Conservation (phyloP, 495 filamentous ascomycete genomes). For the Trichoderma asperelloides region DNA sequence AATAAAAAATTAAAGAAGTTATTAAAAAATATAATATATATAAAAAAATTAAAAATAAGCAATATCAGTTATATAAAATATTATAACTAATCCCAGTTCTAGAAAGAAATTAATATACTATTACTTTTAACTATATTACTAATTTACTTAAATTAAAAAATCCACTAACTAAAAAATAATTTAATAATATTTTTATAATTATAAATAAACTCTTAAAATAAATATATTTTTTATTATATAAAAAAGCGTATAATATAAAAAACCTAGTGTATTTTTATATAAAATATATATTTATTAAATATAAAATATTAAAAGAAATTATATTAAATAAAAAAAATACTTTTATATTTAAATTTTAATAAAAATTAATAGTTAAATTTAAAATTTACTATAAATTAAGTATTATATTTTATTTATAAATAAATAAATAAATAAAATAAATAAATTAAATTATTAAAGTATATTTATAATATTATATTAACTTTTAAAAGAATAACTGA, state of each 20-base stretch:
- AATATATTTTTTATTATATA: too few relatives aligned
- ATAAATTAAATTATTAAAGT: conserved; percentile 5
- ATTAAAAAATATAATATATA: not conserved
- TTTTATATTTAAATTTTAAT: not conserved
- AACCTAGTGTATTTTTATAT: conserved; percentile 7
- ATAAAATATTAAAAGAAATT: too few relatives aligned
- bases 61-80: not conserved
- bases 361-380: not conserved
- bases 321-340: conserved; percentile 16
- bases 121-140: too few relatives aligned
- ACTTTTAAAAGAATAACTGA: too few relatives aligned
- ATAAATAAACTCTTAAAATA: not conserved
- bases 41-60: not conserved
- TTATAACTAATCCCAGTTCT: too few relatives aligned
- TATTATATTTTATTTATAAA: conserved; percentile 11
- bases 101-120: too few relatives aligned
- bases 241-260: not conserved
- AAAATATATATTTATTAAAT: conserved; percentile 9
- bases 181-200: conserved; percentile 22
- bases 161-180: not conserved
- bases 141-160: too few relatives aligned
- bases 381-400: conserved; percentile 17
- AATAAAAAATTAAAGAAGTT: not conserved
- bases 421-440: conserved; percentile 9
- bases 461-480: conserved; percentile 4